These are phyloP conservation scores for Fusarium nelsonii DNA, from an alignment of 2,329 filamentous ascomycete species.

Conservation along the genomic window DNA sequence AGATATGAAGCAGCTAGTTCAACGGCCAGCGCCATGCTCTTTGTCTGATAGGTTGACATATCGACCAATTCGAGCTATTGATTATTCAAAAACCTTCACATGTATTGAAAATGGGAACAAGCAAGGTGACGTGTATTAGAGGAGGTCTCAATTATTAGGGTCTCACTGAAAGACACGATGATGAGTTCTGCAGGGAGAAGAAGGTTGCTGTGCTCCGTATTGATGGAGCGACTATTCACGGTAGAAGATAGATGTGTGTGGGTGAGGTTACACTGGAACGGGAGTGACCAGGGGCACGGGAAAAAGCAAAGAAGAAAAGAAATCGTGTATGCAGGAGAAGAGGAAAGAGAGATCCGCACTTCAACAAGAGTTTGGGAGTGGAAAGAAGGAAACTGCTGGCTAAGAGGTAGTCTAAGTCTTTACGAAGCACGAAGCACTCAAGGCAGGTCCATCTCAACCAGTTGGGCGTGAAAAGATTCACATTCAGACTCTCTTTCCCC, in stretches of 20 bases:
- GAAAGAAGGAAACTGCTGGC: neutral
- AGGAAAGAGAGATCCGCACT: slow-evolving; percentile 35
- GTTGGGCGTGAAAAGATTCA: slow-evolving; percentile 32
- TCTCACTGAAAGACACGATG: slow-evolving; percentile 9
- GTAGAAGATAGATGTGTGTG: slow-evolving; percentile 24
- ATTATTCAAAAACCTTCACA: neutral
- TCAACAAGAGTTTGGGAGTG: slow-evolving; percentile 9
- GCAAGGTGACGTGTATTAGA: slow-evolving; percentile 36
- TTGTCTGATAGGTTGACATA: slow-evolving; percentile 8
- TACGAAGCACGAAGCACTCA: neutral
- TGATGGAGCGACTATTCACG: neutral
- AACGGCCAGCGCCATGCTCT: slow-evolving; percentile 5
- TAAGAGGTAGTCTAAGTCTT: too few relatives aligned
- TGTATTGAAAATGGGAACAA: slow-evolving; percentile 17
- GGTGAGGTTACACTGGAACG: slow-evolving; percentile 36
- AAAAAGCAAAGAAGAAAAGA: slow-evolving; percentile 43
- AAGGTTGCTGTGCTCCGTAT: neutral
- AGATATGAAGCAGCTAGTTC: slow-evolving; percentile 20
- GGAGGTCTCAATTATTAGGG: slow-evolving; percentile 22
- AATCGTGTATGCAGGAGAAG: slow-evolving; percentile 44
- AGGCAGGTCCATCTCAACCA: neutral
- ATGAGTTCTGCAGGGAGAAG: neutral
- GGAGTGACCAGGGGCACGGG: slow-evolving; percentile 38
- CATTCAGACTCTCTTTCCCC: slow-evolving; percentile 16
- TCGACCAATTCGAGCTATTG: slow-evolving; percentile 5